Base-by-base conservation (phyloP, 139 green algal genomes). In the Chlorella sp. region DNA sequence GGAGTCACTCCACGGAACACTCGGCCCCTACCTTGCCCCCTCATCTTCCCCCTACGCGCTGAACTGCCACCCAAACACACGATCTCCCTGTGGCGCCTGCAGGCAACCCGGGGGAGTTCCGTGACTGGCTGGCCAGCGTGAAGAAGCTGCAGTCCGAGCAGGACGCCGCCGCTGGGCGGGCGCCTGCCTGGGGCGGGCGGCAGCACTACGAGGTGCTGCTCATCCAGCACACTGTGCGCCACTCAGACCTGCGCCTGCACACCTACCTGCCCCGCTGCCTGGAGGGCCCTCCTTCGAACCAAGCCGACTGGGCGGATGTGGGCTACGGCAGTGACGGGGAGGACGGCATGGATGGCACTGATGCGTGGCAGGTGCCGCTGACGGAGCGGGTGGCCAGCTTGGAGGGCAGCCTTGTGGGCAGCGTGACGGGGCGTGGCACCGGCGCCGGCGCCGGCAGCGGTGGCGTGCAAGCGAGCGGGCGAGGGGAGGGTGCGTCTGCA, bases 91-190 rank as follows among this genome's bases (percentile, higher is more conserved):
- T 9, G 3, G 37, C 40, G 26, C 40, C 53, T 42, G 53, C 81
- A 86, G 94, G 94, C 90, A 95, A 96, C 89, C 94, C 92, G 4
- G 26, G 90, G 64, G 79, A 81, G 37, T 92, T 96, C 40, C 42
- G 75, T 0, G 88, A 16, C 36, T 95, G 94, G 92, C 89, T 96
- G 39, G 84, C 84, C 66, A 66, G 84, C 39, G 86, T 94, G 2
- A 94, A 94, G 85, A 30, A 66, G 24, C 89, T 93, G 77, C 92
- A 94, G 78, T 30, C 75, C 64, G 14, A 48, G 37, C 89, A 92
- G 37, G 92, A 95, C 76, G 53, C 60, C 15, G 40, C 81, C n/a
- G 36, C 53, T 12, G 86, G 85, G 40, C 60, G 68, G 37, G 19
- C 28, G 5, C 5, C 73, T 0, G 37, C 61, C 26, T 64, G 16